Conservation (phyloP, 2,329 filamentous ascomycete species). For the Cercospora sp. region DNA sequence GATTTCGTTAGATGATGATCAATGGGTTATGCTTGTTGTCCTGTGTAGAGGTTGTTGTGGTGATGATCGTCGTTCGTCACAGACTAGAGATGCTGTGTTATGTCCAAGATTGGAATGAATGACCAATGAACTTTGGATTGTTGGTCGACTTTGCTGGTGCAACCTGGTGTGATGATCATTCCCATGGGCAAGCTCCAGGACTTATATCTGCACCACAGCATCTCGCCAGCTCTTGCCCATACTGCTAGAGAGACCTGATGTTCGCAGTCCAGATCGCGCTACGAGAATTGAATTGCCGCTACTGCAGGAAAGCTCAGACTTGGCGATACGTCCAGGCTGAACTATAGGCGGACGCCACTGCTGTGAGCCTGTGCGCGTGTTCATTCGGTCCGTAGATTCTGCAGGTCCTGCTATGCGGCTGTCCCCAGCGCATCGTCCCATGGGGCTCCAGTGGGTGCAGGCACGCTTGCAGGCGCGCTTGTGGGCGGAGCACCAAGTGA, state of each 20-base stretch:
- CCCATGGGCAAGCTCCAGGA: constrained; percentile 6
- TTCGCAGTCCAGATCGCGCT: constrained; percentile 20
- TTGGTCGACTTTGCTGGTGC: neutral
- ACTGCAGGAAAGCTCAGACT: constrained; percentile 20
- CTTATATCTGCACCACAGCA: constrained; percentile 21
- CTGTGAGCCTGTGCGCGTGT: neutral
- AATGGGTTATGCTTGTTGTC: neutral
- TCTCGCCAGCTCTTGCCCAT: constrained; percentile 6
- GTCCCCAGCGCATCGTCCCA: constrained; percentile 5
- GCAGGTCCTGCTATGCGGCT: constrained; percentile 1
- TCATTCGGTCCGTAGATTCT: constrained; percentile 24
- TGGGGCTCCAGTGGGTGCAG: constrained; percentile 16
- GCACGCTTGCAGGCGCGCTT: neutral
- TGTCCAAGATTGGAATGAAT: constrained; percentile 25
- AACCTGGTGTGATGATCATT: constrained; percentile 13
- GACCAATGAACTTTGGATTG: constrained; percentile 17
- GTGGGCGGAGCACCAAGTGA: neutral
- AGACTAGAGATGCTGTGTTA: constrained; percentile 26
- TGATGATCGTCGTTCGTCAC: constrained; percentile 10
- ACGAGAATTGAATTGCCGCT: constrained; percentile 16
- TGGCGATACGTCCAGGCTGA: constrained; percentile 16
- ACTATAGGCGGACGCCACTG: constrained; percentile 7
- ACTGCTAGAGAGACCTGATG: constrained; percentile 1
- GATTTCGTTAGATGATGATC: neutral
- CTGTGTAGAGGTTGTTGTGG: neutral